Conservation (phyloP, 1,139 yeast species). For the Geotrichum histeridarum region DNA sequence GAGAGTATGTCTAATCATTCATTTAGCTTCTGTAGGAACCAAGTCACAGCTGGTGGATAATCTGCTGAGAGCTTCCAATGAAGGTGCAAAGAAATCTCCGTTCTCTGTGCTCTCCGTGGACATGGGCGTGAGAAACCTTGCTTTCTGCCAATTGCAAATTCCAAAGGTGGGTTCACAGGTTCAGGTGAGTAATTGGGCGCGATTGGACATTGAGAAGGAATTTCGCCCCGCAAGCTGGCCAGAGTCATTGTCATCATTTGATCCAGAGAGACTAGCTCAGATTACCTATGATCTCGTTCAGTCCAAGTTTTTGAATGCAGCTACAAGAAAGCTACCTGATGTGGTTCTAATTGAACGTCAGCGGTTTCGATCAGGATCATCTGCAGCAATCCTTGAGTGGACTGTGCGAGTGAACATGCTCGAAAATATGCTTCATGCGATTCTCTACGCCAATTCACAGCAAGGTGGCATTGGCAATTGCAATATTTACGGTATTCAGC, state of each 20-base stretch:
- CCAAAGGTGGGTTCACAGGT: slow-evolving; percentile 30
- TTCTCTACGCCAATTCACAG: slow-evolving; percentile 16
- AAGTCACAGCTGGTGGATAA: background rate
- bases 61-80: background rate
- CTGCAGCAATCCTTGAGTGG: slow-evolving; percentile 46
- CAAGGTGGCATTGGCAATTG: slow-evolving; percentile 5
- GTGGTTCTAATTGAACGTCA: slow-evolving; percentile 52
- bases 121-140: slow-evolving; percentile 44
- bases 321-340: slow-evolving; percentile 32
- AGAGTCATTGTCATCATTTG: slow-evolving; percentile 19
- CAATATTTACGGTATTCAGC: slow-evolving; percentile 15
- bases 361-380: slow-evolving; percentile 47
- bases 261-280: slow-evolving; percentile 26
- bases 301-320: slow-evolving; percentile 23
- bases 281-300: slow-evolving; percentile 26
- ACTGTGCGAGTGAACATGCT: slow-evolving; percentile 49
- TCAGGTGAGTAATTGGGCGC: slow-evolving; percentile 42
- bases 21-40: slow-evolving; percentile 1
- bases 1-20: background rate
- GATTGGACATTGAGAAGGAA: slow-evolving; percentile 40
- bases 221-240: slow-evolving; percentile 23
- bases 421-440: slow-evolving; percentile 47
- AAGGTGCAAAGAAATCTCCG: background rate
- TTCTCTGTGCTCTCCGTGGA: slow-evolving; percentile 35
- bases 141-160: slow-evolving; percentile 34